Conservation (phyloP, 2,329 filamentous ascomycete species). For the Pseudogymnoascus sp. region DNA sequence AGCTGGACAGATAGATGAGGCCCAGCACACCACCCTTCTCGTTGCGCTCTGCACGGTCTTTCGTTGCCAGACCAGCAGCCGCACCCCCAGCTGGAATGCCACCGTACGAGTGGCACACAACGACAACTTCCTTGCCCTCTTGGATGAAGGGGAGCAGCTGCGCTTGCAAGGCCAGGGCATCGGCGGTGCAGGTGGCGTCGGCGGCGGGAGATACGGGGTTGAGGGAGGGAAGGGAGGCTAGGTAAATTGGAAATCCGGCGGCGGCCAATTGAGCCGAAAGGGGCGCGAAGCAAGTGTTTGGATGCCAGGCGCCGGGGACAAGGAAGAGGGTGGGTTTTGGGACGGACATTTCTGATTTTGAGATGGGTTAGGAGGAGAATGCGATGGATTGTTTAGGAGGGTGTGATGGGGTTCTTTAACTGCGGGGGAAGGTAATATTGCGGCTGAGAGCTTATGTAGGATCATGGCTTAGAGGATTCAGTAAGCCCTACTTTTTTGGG, state of each 20-base stretch:
- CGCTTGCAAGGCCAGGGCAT: background rate
- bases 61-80: slow-evolving; percentile 8
- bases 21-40: background rate
- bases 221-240: background rate
- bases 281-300: background rate
- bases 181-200: background rate
- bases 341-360: background rate
- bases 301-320: slow-evolving; percentile 41
- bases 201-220: slow-evolving; percentile 6
- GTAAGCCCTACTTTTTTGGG: background rate
- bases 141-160: slow-evolving; percentile 15
- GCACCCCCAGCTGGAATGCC: slow-evolving; percentile 25
- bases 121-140: slow-evolving; percentile 28
- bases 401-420: background rate
- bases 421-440: background rate
- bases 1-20: background rate
- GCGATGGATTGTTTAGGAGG: background rate
- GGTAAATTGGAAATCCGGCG: background rate
- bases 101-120: slow-evolving; percentile 33
- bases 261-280: background rate
- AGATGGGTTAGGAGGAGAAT: background rate
- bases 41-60: background rate
- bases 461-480: background rate
- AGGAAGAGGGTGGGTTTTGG: slow-evolving; percentile 33
- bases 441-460: background rate